Conservation (phyloP, 2,329 filamentous ascomycete genomes). For the Diaporthe batatas region DNA sequence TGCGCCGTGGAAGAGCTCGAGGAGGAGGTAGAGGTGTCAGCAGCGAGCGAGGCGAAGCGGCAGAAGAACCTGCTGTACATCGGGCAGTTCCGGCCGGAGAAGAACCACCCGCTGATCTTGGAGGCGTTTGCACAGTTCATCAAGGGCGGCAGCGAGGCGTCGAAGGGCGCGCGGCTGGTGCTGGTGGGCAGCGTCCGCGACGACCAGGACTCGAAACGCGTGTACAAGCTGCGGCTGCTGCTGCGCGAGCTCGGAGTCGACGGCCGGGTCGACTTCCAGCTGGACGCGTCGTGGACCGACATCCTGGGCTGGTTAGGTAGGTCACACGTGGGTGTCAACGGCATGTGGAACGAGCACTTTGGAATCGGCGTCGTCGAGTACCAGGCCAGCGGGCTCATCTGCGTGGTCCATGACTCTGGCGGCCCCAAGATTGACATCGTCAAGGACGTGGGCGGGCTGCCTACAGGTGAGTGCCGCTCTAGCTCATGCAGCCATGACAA, state of each 20-base stretch:
- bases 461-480: constrained; percentile 73
- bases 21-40: constrained; percentile 77
- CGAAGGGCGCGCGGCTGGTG: constrained; percentile 75
- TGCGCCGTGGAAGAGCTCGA: constrained; percentile 90
- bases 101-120: constrained; percentile 91
- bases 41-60: constrained; percentile 76
- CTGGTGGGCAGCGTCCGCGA: constrained; percentile 95
- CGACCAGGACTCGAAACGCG: constrained; percentile 81
- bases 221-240: constrained; percentile 89
- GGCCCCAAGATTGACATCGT: constrained; percentile 96
- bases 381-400: constrained; percentile 92
- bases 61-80: constrained; percentile 88
- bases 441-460: constrained; percentile 79
- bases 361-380: constrained; percentile 99
- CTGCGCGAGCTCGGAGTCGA: constrained; percentile 89
- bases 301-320: constrained; percentile 83
- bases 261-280: constrained; percentile 86
- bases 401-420: constrained; percentile 92
- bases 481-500: neutral
- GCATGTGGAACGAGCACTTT: constrained; percentile 99
- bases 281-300: constrained; percentile 90
- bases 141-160: constrained; percentile 65
- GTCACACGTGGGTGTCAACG: constrained; percentile 90
- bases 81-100: constrained; percentile 96
- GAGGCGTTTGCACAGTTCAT: constrained; percentile 86